Base-by-base conservation (phyloP, 805 yeast species). In the Saccharomyces paradoxus region DNA sequence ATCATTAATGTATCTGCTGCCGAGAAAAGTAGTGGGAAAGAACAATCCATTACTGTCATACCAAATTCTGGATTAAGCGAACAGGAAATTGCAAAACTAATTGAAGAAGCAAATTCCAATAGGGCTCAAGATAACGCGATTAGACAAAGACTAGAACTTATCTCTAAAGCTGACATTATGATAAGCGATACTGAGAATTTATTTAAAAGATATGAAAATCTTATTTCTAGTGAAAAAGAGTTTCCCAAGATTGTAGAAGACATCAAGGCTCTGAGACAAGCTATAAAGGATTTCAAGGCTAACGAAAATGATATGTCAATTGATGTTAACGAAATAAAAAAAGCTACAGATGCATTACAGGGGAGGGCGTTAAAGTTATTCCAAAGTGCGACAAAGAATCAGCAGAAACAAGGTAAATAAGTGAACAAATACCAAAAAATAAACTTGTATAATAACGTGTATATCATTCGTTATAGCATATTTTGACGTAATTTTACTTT, bases 151-250 rank as follows among this genome's bases (percentile, higher is more conserved):
- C 77, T 84, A 50, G 89, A 86, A 63, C 81, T 83, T 63, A 86
- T 90, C 17, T 83, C 86, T 53, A 79, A 84, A 63, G 86, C 89
- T 9, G 94, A 86, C 59, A 81, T 86, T 56, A 78, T 86, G 60
- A 79, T 89, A 59, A 82, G 86, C 60, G 99, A 94, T 71, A 87
- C 96, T 31, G 96, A 89, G 69, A 80, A 80, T 70, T 89, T 96
- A 1, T 75, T 92, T 53, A 74, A 74, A 56, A 90, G 85, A 71
- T 84, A 82, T 64, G 77, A 78, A 8, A 69, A 71, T 7, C 56
- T 71, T 8, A 77, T 82, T 3, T 58, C 67, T 6, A 70, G 70
- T 32, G 87, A 84, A 58, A 75, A 71, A 60, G 70, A 75, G 49
- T 80, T 73, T 60, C 68, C 68, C 50, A 73, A 74, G 60, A 65